Evolutionary conservation across 2,329 filamentous ascomycete genomes (phyloP), one percentile per base, ranked within the genome.

Genomic region (Epicoccum nigrum): DNA sequence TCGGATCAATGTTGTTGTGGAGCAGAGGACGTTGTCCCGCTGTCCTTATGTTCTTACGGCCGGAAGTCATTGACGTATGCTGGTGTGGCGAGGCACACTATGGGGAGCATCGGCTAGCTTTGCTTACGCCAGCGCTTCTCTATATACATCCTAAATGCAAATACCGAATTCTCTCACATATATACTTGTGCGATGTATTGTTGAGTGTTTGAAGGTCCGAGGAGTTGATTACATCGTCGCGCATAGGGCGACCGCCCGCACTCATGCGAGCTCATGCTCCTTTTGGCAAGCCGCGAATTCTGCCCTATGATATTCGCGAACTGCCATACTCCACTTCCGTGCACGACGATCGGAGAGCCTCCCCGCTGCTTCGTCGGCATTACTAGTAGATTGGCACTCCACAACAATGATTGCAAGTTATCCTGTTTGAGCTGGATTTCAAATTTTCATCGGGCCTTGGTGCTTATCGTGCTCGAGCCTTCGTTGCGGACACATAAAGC

Each of bases 311-410:
- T 17, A 19, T 19, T 16, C 46, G 33, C 35, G 45, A 44, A n/a
- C 19, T 40, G 12, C 31, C 21, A 48, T 47, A 35, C 39, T 45
- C 45, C 46, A 46, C 40, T 50, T 37, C 37, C 38, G 41, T 27
- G 23, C 31, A 43, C 49, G 43, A 32, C 31, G 42, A 37, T 40
- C 38, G 43, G 49, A 41, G 43, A 45, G 46, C 34, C 37, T 45
- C 35, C 41, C 55, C 52, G 58, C 45, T 35, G 38, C 54, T 52
- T 42, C 35, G 42, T 60, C 55, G 58, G 58, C 44, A 39, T 27
- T 31, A 56, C 46, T 60, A 32, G 43, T 42, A 50, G 37, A 39
- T 51, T 51, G 46, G 50, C 28, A 33, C 35, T 48, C 27, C 28
- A 17, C 16, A 21, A 46, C 28, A 39, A 21, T 17, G 43, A 39